Evolutionary conservation across 1,139 yeast species (phyloP).

Genomic region (Diutina siamensis): DNA sequence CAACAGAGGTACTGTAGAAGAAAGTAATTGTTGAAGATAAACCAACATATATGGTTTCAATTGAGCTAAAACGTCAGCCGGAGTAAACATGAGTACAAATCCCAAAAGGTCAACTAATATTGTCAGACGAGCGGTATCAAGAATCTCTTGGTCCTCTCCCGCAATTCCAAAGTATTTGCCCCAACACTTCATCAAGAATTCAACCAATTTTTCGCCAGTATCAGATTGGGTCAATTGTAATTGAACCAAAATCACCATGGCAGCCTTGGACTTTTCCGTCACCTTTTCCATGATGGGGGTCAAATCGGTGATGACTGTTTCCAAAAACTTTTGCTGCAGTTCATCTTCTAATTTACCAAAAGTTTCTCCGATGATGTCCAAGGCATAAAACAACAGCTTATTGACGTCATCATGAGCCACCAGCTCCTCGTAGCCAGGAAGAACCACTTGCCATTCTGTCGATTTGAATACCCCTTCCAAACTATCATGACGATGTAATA

Average conservation of each 20-base stretch:
- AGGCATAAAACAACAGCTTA: slow-evolving; percentile 33
- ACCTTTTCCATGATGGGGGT: slow-evolving; percentile 3
- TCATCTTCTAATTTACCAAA: neutral
- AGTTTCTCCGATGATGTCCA: neutral
- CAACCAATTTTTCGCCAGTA: neutral
- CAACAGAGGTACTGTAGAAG: neutral
- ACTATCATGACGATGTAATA: slow-evolving; percentile 45
- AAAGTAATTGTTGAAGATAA: neutral
- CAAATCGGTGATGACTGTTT: neutral
- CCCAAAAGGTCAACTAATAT: slow-evolving; percentile 1
- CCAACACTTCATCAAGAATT: neutral
- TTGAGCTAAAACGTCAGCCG: neutral
- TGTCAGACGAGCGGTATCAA: neutral
- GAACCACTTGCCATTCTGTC: slow-evolving; percentile 2
- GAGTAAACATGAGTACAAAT: neutral
- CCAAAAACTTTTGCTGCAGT: neutral
- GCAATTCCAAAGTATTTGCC: neutral
- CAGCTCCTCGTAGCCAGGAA: slow-evolving; percentile 11
- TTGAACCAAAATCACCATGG: neutral
- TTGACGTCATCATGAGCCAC: slow-evolving; percentile 29
- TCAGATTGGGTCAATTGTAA: neutral
- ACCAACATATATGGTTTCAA: slow-evolving; percentile 1
- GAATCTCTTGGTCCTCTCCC: neutral
- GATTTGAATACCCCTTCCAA: slow-evolving; percentile 32
- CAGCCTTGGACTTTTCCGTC: neutral